Evolutionary conservation across 352 stramenopile species (phyloP).

Genomic region (Pythium diclinum): DNA sequence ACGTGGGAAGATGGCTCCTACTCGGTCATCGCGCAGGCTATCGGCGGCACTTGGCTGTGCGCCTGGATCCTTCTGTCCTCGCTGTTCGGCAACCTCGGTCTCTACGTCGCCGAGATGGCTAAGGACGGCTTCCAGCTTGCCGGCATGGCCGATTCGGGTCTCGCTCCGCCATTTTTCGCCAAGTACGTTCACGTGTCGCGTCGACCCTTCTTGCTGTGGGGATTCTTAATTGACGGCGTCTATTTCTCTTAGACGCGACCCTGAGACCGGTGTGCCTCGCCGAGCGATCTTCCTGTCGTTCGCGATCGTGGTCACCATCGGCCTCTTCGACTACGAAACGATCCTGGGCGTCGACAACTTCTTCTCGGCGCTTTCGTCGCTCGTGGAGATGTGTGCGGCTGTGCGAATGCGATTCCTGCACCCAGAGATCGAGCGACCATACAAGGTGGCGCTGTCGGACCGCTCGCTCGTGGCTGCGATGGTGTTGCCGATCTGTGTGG

Average conservation of each 20-base stretch:
- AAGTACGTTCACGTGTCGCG: too few relatives aligned
- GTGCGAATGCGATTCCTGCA: constrained; percentile 84
- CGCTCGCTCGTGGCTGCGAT: constrained; percentile 43
- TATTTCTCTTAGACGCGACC: too few relatives aligned
- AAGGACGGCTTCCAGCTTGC: constrained; percentile 91
- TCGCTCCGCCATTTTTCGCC: constrained; percentile 85
- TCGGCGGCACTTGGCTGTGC: constrained; percentile 82
- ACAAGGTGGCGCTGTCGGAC: constrained; percentile 67
- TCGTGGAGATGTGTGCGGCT: constrained; percentile 91
- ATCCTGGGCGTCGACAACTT: constrained; percentile 93
- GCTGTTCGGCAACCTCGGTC: constrained; percentile 85
- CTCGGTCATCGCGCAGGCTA: constrained; percentile 77
- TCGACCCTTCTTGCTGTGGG: too few relatives aligned
- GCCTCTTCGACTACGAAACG: constrained; percentile 83
- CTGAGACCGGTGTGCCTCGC: constrained; percentile 48
- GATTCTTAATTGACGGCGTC: too few relatives aligned
- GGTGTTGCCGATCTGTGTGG: constrained; percentile 51
- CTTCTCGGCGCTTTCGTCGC: constrained; percentile 84
- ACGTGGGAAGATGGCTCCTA: constrained; percentile 93
- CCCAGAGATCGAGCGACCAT: constrained; percentile 70
- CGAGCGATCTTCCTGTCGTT: constrained; percentile 84
- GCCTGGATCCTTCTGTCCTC: constrained; percentile 81
- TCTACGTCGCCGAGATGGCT: constrained; percentile 94
- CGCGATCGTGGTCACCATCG: constrained; percentile 83
- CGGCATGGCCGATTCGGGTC: constrained; percentile 84